A percentile compares a stretch with the other conserved stretches of the same genome.
These are phyloP conservation scores for Hypoxylon sp. DNA, from an alignment of 2,329 filamentous ascomycete species.

Conservation along the genomic window DNA sequence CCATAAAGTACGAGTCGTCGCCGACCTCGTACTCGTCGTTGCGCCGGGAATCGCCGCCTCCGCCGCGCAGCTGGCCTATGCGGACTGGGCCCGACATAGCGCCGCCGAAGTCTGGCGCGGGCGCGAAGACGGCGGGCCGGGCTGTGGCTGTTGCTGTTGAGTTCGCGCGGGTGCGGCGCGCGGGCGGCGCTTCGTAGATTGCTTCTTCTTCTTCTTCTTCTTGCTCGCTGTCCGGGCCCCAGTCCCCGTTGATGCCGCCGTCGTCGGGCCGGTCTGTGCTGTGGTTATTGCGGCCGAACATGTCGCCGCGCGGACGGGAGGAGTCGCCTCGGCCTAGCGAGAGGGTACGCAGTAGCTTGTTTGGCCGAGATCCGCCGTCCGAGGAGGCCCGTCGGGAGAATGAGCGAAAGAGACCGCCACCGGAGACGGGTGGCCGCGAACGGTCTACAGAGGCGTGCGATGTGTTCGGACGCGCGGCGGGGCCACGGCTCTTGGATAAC, in stretches of 20 bases:
- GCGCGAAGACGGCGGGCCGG: slow-evolving; percentile 28
- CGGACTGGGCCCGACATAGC: slow-evolving; percentile 12
- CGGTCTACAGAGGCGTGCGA: slow-evolving; percentile 58
- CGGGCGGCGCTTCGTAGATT: slow-evolving; percentile 44
- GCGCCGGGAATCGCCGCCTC: slow-evolving; percentile 47
- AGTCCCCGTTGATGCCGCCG: slow-evolving; percentile 70
- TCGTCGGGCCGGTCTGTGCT: slow-evolving; percentile 61
- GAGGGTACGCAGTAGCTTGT: slow-evolving; percentile 69
- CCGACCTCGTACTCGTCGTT: slow-evolving; percentile 65
- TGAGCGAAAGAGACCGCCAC: slow-evolving; percentile 62
- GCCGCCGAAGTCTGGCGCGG: slow-evolving; percentile 48
- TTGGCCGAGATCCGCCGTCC: slow-evolving; percentile 57
- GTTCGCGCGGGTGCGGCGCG: slow-evolving; percentile 18
- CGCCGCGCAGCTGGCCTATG: slow-evolving; percentile 50
- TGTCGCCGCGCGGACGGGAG: slow-evolving; percentile 56
- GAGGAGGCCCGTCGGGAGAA: slow-evolving; percentile 59
- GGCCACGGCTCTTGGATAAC: slow-evolving; percentile 60
- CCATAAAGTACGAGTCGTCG: slow-evolving; percentile 71
- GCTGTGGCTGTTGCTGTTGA: not conserved
- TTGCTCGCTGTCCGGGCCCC: slow-evolving; percentile 62
- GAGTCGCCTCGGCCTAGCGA: slow-evolving; percentile 72
- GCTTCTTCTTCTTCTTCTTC: slow-evolving; percentile 52
- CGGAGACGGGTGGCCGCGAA: slow-evolving; percentile 66
- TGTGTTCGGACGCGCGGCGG: slow-evolving; percentile 57
- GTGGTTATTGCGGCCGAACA: slow-evolving; percentile 62